Evolutionary conservation across 225 moss, liverwort and hornwort genomes (phyloP).

Genomic region (Pleurozium schreberi): DNA sequence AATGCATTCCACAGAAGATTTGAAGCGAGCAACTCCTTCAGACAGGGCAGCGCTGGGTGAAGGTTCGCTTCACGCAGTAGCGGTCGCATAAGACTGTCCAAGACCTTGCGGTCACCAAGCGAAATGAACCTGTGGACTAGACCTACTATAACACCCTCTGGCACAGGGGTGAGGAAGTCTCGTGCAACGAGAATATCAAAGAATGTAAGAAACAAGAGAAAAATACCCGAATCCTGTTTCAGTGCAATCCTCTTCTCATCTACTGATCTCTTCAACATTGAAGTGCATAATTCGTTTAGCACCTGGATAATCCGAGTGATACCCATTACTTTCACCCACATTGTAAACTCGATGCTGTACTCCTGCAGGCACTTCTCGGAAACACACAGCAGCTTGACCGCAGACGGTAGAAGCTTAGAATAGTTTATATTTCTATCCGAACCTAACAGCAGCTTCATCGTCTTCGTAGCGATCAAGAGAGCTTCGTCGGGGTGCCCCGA

Average conservation of each 20-base stretch:
- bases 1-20: background rate
- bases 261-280: background rate
- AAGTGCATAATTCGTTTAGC: background rate
- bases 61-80: background rate
- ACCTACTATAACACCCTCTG: background rate
- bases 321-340: background rate
- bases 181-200: background rate
- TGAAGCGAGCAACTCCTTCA: background rate
- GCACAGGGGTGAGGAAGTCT: no score
- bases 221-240: background rate
- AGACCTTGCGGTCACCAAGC: background rate
- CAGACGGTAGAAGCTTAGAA: background rate
- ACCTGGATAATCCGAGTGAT: background rate
- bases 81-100: background rate
- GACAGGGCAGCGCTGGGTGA: background rate
- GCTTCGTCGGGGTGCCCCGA: background rate
- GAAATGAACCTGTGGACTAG: background rate
- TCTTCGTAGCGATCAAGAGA: background rate
- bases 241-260: background rate
- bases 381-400: background rate
- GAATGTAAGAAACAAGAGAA: background rate
- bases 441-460: background rate
- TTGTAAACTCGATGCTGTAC: background rate
- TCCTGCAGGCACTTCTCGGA: background rate
- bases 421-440: background rate